phyloP scores from a whole-genome alignment of 1,284 basidiomycete species.

The Phylloboletellus chloephorus region DNA sequence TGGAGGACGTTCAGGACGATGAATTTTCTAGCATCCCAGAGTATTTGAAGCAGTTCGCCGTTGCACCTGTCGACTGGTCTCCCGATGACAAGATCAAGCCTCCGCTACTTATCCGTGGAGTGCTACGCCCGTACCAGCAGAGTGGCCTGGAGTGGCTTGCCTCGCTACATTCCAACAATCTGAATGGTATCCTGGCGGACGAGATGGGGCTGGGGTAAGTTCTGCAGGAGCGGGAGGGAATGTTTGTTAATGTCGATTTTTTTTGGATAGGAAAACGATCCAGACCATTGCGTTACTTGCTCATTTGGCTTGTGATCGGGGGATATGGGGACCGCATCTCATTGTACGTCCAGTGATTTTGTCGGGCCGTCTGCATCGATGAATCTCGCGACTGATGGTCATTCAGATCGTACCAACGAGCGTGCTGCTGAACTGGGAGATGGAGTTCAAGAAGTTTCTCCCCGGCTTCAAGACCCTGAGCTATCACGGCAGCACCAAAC shows the following conservation, averaged over 20 bases:
- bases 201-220: slow-evolving; percentile 89
- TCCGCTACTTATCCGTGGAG: slow-evolving; percentile 82
- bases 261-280: slow-evolving; percentile 78
- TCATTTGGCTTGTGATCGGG: slow-evolving; percentile 89
- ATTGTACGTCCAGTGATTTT: slow-evolving; percentile 46
- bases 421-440: slow-evolving; percentile 96
- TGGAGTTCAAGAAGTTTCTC: slow-evolving; percentile 98
- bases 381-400: slow-evolving; percentile 1
- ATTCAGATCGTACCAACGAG: slow-evolving; percentile 84
- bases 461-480: slow-evolving; percentile 91
- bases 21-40: slow-evolving; percentile 40
- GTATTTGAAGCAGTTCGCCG: slow-evolving; percentile 62
- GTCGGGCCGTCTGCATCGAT: slow-evolving; percentile 1
- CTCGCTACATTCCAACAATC: slow-evolving; percentile 77
- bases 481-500: slow-evolving; percentile 89
- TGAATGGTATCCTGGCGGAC: slow-evolving; percentile 92
- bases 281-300: slow-evolving; percentile 92
- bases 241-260: slow-evolving; percentile 5
- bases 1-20: slow-evolving; percentile 17
- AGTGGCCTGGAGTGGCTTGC: slow-evolving; percentile 94
- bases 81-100: slow-evolving; percentile 55
- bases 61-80: slow-evolving; percentile 63
- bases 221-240: neutral
- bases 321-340: slow-evolving; percentile 96
- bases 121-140: slow-evolving; percentile 91